phyloP scores from a whole-genome alignment of 306 rosid species.

The Cucurbita moschata region DNA sequence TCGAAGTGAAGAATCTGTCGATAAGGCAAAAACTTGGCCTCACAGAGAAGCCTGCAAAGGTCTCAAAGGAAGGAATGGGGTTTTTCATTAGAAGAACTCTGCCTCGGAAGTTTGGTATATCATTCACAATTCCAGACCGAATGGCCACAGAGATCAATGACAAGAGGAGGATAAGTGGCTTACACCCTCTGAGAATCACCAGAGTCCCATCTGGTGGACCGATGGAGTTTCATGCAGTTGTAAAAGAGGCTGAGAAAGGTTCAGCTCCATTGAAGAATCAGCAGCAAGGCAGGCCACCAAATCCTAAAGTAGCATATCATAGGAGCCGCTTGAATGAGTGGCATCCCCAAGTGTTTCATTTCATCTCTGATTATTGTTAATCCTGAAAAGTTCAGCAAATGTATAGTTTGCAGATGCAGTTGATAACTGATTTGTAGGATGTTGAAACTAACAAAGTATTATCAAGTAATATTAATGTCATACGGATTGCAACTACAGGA shows the following conservation, averaged over 20 bases:
- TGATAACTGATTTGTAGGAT: no score
- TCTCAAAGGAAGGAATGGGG: not conserved
- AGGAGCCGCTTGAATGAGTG: slow-evolving; percentile 32
- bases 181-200: slow-evolving; percentile 28
- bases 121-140: slow-evolving; percentile 36
- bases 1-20: not conserved
- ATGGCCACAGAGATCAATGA: slow-evolving; percentile 23
- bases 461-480: no score
- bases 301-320: slow-evolving; percentile 20
- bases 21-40: not conserved
- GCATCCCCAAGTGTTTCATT: slow-evolving; percentile 19
- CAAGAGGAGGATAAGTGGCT: slow-evolving; percentile 23
- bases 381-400: not conserved
- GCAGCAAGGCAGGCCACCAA: not conserved
- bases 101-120: slow-evolving; percentile 24
- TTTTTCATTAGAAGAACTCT: slow-evolving; percentile 1
- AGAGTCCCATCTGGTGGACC: slow-evolving; percentile 33
- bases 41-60: not conserved
- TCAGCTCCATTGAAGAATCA: slow-evolving; percentile 12
- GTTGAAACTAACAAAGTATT: no score
- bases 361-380: not conserved
- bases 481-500: not conserved
- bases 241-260: slow-evolving; percentile 17
- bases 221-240: slow-evolving; percentile 15
- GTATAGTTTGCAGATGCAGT: not conserved